Evolutionary conservation across 2,329 filamentous ascomycete genomes (phyloP), one percentile per base, ranked within the genome.

Genomic region (Diplodia intermedia): DNA sequence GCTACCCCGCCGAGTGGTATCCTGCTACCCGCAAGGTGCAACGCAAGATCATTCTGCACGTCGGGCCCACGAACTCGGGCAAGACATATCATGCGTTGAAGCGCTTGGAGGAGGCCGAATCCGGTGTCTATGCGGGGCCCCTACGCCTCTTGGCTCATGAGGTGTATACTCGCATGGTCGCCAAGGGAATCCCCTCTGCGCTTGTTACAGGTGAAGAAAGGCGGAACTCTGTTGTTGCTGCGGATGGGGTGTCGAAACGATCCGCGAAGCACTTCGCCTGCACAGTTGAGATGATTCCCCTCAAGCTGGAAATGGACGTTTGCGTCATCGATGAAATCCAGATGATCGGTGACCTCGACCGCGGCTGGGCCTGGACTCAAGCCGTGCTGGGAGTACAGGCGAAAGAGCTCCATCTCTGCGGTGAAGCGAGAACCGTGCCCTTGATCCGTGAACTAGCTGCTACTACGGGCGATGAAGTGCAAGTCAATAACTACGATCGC

Each of bases 301-400:
- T 88, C 23, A 83, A 84, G 60, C 79, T 75, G 84, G n/a, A 85
- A 81, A 72, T 92, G 36, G 94, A 98, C 52, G 94, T 99, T 43
- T 94, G 93, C 1, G 94, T 99, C 72, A 94, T 99, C 70, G 95
- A 99, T 76, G 95, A 99, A 81, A 98, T 99, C 68, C 95, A 99
- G 79, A 98, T 99, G 95, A 92, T 99, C 72, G 90, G 88, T 18
- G 90, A 93, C 74, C 70, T 78, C 0, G 88, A 92, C 0, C 90
- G 95, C 72, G 95, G 96, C 1, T 97, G 91, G 89, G 94, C 93
- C 2, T 99, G 95, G 95, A 97, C 94, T 1, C 88, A 93, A 73
- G 95, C 95, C 1, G 84, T 98, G 15, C 83, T 99, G 5, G 95
- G 95, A 43, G 85, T 97, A 0, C 90, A 91, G 79, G 95, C 93